These are phyloP conservation scores for Vigna angularis DNA, from an alignment of 306 rosid species.

Conservation along the genomic window DNA sequence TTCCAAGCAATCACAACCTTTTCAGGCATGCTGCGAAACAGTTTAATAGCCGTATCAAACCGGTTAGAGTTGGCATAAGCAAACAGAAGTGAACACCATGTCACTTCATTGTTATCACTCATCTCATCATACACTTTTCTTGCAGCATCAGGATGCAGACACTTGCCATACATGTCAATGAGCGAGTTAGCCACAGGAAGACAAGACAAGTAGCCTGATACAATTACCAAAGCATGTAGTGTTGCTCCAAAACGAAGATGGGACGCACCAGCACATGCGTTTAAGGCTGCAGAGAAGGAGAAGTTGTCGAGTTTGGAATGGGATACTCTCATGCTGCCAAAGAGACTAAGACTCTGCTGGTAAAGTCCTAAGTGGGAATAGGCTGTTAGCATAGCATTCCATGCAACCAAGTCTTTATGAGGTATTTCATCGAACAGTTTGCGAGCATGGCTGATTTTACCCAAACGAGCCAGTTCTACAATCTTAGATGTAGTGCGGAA, in stretches of 20 bases:
- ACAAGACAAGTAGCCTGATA: slow-evolving; percentile 61
- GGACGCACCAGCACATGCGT: slow-evolving; percentile 59
- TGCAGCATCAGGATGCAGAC: slow-evolving; percentile 61
- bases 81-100: slow-evolving; percentile 78
- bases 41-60: slow-evolving; percentile 51
- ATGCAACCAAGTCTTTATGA: slow-evolving; percentile 65
- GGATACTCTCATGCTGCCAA: slow-evolving; percentile 59
- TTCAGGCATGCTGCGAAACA: slow-evolving; percentile 66
- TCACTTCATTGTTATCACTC: slow-evolving; percentile 60
- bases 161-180: slow-evolving; percentile 83
- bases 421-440: slow-evolving; percentile 74
- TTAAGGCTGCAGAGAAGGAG: slow-evolving; percentile 67
- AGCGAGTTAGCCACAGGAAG: slow-evolving; percentile 70
- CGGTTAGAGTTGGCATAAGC: slow-evolving; percentile 62
- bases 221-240: slow-evolving; percentile 61
- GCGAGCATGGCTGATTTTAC: slow-evolving; percentile 66
- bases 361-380: slow-evolving; percentile 64
- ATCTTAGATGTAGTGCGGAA: slow-evolving; percentile 65
- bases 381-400: slow-evolving; percentile 80
- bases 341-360: slow-evolving; percentile 61
- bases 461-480: slow-evolving; percentile 40
- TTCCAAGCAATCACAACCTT: slow-evolving; percentile 81
- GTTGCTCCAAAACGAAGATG: slow-evolving; percentile 51
- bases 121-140: slow-evolving; percentile 69
- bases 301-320: slow-evolving; percentile 58